Evolutionary conservation across 352 stramenopile genomes (phyloP).

Genomic region (Globisporangium acanthophoron): DNA sequence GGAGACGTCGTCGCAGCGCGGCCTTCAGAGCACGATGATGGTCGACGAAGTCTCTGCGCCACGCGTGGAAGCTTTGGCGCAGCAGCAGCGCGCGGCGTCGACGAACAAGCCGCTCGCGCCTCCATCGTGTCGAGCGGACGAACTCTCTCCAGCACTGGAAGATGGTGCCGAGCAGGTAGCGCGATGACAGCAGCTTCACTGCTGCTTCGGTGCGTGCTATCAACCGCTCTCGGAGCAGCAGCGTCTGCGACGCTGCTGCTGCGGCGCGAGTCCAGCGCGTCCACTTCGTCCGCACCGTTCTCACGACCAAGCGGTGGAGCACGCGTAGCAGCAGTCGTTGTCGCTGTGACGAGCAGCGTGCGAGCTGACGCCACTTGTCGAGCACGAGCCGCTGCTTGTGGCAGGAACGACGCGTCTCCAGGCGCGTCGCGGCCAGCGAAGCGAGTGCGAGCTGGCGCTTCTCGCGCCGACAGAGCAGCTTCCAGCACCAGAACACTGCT

Average conservation of each 20-base stretch:
- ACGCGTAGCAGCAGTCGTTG: not conserved
- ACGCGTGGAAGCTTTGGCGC: not conserved
- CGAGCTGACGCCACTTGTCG: not conserved
- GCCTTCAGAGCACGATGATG: not conserved
- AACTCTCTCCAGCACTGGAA: not conserved
- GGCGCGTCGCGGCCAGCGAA: not conserved
- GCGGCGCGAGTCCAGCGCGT: not conserved
- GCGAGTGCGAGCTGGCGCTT: not conserved
- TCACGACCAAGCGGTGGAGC: not conserved
- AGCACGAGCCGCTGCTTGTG: not conserved
- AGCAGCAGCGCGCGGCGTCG: not conserved
- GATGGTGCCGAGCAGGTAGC: not conserved
- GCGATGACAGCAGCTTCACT: not conserved
- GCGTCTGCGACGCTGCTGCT: too few relatives aligned
- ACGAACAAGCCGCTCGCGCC: not conserved
- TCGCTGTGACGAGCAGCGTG: not conserved
- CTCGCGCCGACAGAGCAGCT: not conserved
- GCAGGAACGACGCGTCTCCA: not conserved
- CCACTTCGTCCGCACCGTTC: not conserved
- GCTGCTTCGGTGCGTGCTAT: not conserved
- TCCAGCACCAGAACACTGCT: conserved; percentile 1
- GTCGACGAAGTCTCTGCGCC: not conserved
- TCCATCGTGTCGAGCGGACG: too few relatives aligned
- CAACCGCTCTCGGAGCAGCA: not conserved
- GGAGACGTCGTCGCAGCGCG: not conserved